These are phyloP conservation scores for Halophytophthora batemanensis DNA, from an alignment of 352 stramenopile species.

Conservation along the genomic window DNA sequence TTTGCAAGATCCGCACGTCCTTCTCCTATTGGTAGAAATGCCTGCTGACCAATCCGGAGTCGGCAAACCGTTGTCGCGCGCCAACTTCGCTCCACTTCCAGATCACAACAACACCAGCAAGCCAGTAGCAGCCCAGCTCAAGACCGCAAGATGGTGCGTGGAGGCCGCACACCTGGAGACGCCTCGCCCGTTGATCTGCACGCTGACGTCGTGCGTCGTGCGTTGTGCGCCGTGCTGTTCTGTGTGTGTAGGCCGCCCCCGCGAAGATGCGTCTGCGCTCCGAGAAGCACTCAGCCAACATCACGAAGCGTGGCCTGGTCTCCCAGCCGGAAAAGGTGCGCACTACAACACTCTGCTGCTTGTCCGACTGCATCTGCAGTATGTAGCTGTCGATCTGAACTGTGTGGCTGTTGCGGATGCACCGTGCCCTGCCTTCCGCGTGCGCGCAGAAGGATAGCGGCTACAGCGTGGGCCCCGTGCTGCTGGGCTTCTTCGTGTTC, in stretches of 20 bases:
- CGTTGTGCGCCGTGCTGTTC: neutral
- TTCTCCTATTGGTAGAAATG: slow-evolving; percentile 5
- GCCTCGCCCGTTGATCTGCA: neutral
- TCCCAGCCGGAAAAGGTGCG: slow-evolving; percentile 74
- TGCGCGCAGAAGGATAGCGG: slow-evolving; percentile 53
- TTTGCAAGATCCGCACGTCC: neutral
- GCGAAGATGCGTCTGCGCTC: slow-evolving; percentile 85
- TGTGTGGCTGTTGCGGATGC: neutral
- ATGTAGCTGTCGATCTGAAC: neutral
- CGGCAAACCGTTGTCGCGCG: no score
- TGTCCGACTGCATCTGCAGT: neutral
- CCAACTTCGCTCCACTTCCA: slow-evolving; percentile 13
- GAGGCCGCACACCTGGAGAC: neutral
- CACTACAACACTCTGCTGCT: neutral
- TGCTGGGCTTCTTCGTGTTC: slow-evolving; percentile 87
- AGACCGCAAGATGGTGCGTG: slow-evolving; percentile 29
- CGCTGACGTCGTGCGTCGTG: neutral
- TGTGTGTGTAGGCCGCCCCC: slow-evolving; percentile 40
- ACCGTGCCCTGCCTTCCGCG: neutral
- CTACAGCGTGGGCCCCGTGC: slow-evolving; percentile 73
- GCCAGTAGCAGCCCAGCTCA: neutral
- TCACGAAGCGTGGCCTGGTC: slow-evolving; percentile 85
- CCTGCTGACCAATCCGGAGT: neutral
- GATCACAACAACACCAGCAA: slow-evolving; percentile 12
- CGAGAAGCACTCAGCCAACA: slow-evolving; percentile 85